A percentile compares a stretch with the other conserved stretches of the same genome.
Conservation (phyloP, 2,329 filamentous ascomycete species). For the Phaeosphaeria sp. region DNA sequence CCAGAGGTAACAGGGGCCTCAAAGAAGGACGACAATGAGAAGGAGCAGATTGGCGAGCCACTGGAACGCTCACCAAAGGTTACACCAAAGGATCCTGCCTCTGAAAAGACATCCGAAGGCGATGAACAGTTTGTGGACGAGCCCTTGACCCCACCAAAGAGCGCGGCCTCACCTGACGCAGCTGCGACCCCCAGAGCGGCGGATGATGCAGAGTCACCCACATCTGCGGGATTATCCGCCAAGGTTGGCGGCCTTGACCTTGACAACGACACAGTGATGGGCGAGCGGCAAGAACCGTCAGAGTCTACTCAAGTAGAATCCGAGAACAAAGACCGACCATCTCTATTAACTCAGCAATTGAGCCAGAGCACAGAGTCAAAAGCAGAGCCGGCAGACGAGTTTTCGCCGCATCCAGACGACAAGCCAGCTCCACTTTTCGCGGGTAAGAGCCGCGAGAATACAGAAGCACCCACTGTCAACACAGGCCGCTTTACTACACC, state of each 20-base stretch:
- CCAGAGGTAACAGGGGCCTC: conserved; percentile 76
- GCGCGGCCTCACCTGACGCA: conserved; percentile 23
- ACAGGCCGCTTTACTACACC: conserved; percentile 35
- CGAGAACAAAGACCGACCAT: conserved; percentile 43
- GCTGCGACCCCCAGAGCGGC: conserved; percentile 28
- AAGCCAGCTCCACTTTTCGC: conserved; percentile 72
- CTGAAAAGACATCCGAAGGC: conserved; percentile 28
- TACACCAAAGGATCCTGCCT: conserved; percentile 27
- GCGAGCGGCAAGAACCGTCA: conserved; percentile 31
- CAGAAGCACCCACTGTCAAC: conserved; percentile 36
- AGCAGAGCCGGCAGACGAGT: conserved; percentile 30
- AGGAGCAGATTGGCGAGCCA: conserved; percentile 44
- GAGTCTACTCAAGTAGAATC: conserved; percentile 26
- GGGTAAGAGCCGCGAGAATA: conserved; percentile 44
- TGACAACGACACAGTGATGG: conserved; percentile 63
- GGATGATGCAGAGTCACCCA: conserved; percentile 53
- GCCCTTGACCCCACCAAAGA: conserved; percentile 67
- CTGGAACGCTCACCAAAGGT: conserved; percentile 55
- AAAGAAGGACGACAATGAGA: conserved; percentile 58
- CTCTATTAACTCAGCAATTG: conserved; percentile 52
- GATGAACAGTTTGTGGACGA: conserved; percentile 81
- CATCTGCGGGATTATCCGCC: conserved; percentile 61
- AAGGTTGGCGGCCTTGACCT: conserved; percentile 65
- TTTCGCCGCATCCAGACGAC: conserved; percentile 69
- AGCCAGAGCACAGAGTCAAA: conserved; percentile 40